Percentiles rank a stretch among this genome's conserved stretches.
These are phyloP conservation scores for Zopfia rhizophila DNA, from an alignment of 2,329 filamentous ascomycete species.

Conservation along the genomic window DNA sequence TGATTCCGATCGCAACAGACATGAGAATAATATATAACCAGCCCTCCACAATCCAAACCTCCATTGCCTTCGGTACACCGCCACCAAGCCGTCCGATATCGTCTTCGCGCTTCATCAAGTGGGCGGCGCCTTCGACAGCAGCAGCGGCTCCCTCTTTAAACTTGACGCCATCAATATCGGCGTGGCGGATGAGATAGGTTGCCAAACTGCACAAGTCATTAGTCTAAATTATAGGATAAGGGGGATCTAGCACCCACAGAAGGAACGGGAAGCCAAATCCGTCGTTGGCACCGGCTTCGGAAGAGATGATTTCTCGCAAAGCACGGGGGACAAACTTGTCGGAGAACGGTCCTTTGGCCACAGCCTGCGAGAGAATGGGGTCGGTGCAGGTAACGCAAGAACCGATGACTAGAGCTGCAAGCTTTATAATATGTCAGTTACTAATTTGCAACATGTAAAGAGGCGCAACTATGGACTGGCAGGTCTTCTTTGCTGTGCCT, in stretches of 20 bases:
- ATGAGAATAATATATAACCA: slow-evolving; percentile 69
- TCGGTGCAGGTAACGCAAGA: slow-evolving; percentile 72
- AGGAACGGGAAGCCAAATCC: slow-evolving; percentile 72
- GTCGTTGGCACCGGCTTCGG: slow-evolving; percentile 71
- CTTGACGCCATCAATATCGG: slow-evolving; percentile 46
- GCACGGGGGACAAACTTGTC: slow-evolving; percentile 69
- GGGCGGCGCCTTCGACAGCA: slow-evolving; percentile 3
- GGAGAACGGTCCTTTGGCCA: slow-evolving; percentile 71
- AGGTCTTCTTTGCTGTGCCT: too few relatives aligned
- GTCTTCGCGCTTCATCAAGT: slow-evolving; percentile 27
- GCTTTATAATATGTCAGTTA: too few relatives aligned
- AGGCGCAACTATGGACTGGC: too few relatives aligned
- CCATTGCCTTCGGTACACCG: slow-evolving; percentile 63
- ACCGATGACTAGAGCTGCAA: slow-evolving; percentile 64
- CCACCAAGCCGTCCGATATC: slow-evolving; percentile 64
- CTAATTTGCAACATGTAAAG: too few relatives aligned
- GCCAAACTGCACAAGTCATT: slow-evolving; percentile 52
- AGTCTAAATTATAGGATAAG: slow-evolving; percentile 39
- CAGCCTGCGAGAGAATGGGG: slow-evolving; percentile 69
- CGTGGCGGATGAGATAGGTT: slow-evolving; percentile 66
- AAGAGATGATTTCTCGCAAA: slow-evolving; percentile 70
- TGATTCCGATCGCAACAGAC: slow-evolving; percentile 62
- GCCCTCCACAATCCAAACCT: slow-evolving; percentile 69
- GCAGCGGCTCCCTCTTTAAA: slow-evolving; percentile 29
- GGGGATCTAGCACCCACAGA: slow-evolving; percentile 56